These are phyloP conservation scores for Wallacemonas sp. DNA, from an alignment of 208 protist species.

Conservation along the genomic window DNA sequence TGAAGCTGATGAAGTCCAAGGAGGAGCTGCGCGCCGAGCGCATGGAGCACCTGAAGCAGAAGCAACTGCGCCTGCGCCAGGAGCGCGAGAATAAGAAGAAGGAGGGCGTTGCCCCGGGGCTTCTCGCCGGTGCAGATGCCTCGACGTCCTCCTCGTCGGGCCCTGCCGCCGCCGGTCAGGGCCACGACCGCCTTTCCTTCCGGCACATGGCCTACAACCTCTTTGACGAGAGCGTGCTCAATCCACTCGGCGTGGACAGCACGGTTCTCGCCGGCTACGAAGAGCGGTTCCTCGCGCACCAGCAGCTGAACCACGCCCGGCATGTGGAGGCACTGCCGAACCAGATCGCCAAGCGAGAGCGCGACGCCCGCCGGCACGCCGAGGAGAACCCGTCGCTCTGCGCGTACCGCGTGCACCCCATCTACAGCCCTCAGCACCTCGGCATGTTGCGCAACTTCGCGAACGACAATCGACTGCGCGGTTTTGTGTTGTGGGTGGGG, in stretches of 20 bases:
- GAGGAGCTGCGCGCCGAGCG: constrained; percentile 70
- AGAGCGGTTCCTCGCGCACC: constrained; percentile 75
- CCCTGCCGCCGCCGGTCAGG: background rate
- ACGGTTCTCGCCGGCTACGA: constrained; percentile 71
- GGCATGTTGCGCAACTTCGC: constrained; percentile 77
- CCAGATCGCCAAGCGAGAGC: constrained; percentile 70
- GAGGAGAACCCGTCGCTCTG: constrained; percentile 57
- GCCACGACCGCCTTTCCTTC: constrained; percentile 66
- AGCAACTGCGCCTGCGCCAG: constrained; percentile 48
- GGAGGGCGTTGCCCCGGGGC: no score
- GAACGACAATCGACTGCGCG: constrained; percentile 77
- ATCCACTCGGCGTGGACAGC: constrained; percentile 69
- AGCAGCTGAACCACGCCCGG: constrained; percentile 76
- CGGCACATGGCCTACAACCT: constrained; percentile 61
- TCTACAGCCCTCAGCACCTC: constrained; percentile 58
- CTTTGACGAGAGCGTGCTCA: constrained; percentile 64
- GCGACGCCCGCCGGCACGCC: constrained; percentile 56
- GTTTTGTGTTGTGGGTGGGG: constrained; percentile 68
- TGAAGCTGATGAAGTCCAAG: constrained; percentile 55
- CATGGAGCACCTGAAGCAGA: constrained; percentile 47
- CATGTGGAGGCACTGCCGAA: constrained; percentile 76
- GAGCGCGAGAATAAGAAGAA: constrained; percentile 29
- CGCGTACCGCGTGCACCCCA: constrained; percentile 73
- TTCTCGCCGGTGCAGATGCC: no score
- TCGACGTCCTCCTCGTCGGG: no score